These are phyloP conservation scores for Barbarea vulgaris DNA, from an alignment of 345 rosid genomes.

Conservation along the genomic window DNA sequence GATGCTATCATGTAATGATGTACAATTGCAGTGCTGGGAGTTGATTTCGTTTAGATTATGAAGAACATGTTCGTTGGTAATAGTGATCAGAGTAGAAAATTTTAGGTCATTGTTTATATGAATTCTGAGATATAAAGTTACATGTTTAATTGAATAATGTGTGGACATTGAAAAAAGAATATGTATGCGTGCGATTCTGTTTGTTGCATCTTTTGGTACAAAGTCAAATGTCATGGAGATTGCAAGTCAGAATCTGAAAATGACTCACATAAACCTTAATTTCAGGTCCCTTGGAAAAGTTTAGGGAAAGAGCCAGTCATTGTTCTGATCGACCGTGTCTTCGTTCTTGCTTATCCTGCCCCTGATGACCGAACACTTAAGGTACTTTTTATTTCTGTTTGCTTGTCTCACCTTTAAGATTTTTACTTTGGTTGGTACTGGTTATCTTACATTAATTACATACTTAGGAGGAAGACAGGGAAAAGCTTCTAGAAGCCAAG, in stretches of 20 bases:
- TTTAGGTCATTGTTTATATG: neutral
- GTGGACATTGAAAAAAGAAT: neutral
- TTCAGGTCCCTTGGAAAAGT: slow-evolving; percentile 98
- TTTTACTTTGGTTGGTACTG: slow-evolving; percentile 21
- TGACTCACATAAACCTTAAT: slow-evolving; percentile 21
- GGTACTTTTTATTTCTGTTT: slow-evolving; percentile 43
- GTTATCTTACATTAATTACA: slow-evolving; percentile 20
- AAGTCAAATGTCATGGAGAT: slow-evolving; percentile 22
- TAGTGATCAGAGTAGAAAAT: slow-evolving; percentile 4
- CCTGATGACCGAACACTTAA: slow-evolving; percentile 60
- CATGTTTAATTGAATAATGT: neutral
- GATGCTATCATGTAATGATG: slow-evolving; percentile 14
- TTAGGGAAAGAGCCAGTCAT: slow-evolving; percentile 96
- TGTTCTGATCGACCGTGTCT: slow-evolving; percentile 90
- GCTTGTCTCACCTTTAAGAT: slow-evolving; percentile 17
- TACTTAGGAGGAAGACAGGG: slow-evolving; percentile 81
- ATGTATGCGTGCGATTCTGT: neutral
- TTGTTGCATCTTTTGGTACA: slow-evolving; percentile 19
- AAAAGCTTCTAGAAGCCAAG: slow-evolving; percentile 83
- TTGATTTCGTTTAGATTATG: slow-evolving; percentile 3
- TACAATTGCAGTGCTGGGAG: slow-evolving; percentile 14
- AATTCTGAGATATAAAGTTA: neutral
- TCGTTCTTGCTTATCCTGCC: slow-evolving; percentile 84
- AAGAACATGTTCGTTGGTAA: slow-evolving; percentile 15
- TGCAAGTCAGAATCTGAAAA: slow-evolving; percentile 8